Evolutionary conservation across 495 filamentous ascomycete genomes (phyloP).

Genomic region (Aspergillus kassunensis): DNA sequence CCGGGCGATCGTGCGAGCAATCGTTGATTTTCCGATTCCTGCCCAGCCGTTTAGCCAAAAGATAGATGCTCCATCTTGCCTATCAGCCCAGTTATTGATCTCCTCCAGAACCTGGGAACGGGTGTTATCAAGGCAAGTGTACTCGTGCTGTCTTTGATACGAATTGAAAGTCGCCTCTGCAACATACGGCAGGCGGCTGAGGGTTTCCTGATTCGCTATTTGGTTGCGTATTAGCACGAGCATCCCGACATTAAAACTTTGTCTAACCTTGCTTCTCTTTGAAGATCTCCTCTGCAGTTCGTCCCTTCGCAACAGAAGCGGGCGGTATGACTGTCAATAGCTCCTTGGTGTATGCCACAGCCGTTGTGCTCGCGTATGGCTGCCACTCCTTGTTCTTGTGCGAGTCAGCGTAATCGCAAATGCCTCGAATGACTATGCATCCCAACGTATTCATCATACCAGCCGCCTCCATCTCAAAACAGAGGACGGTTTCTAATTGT

Average conservation of each 20-base stretch:
- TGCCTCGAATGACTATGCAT: conserved; percentile 30
- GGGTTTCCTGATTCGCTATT: neutral
- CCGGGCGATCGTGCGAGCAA: conserved; percentile 3
- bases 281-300: neutral
- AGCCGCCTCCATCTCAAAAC: conserved; percentile 27
- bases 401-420: conserved; percentile 35
- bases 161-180: neutral
- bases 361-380: conserved; percentile 16
- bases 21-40: conserved; percentile 10
- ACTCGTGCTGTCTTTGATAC: neutral
- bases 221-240: neutral
- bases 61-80: neutral
- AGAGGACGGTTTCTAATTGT: conserved; percentile 22
- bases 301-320: neutral
- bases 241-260: neutral
- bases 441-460: conserved; percentile 23
- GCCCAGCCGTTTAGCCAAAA: conserved; percentile 9
- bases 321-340: conserved; percentile 1
- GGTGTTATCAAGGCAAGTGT: neutral
- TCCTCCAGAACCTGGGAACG: neutral
- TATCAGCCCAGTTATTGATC: neutral
- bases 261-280: neutral
- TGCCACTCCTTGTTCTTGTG: conserved; percentile 38
- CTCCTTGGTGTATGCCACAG: conserved; percentile 22
- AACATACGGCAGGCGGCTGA: neutral